These are phyloP conservation scores for Triticum turgidum DNA, from an alignment of 176 grass and related monocot genomes.

Conservation along the genomic window DNA sequence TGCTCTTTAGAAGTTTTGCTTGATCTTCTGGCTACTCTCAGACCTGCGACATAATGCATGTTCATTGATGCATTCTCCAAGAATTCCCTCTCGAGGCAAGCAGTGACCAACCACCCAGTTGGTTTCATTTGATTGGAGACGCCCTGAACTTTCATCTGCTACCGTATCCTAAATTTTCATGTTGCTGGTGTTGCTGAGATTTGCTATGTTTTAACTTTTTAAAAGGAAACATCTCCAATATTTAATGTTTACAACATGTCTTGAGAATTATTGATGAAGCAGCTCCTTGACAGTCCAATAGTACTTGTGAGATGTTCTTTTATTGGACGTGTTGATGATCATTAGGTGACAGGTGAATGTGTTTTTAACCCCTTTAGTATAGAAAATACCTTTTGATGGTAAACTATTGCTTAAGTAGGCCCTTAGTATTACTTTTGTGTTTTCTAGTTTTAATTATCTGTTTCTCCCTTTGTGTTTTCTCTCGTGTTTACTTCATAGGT, in stretches of 20 bases:
- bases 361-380: constrained; percentile 27
- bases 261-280: constrained; percentile 37
- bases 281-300: constrained; percentile 72
- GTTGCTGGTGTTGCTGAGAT: constrained; percentile 11
- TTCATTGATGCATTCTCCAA: constrained; percentile 42
- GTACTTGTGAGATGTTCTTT: constrained; percentile 48
- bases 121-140: constrained; percentile 50
- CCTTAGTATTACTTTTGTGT: neutral
- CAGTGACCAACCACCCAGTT: constrained; percentile 32
- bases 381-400: neutral
- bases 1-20: constrained; percentile 34
- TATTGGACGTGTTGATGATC: constrained; percentile 37
- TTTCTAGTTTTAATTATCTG: neutral
- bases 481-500: neutral
- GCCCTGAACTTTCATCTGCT: constrained; percentile 42
- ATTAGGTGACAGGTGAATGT: constrained; percentile 65
- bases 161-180: constrained; percentile 65
- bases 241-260: constrained; percentile 17
- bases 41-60: constrained; percentile 38
- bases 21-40: constrained; percentile 33
- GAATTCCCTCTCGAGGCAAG: constrained; percentile 47
- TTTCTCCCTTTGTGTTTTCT: neutral
- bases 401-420: neutral
- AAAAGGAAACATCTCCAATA: neutral
- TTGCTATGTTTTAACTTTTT: constrained; percentile 11